Percentiles rank a stretch among this genome's conserved stretches.
These are phyloP conservation scores for Saksenaea vasiformis DNA, from an alignment of 371 early-diverging fungal species.

Conservation along the genomic window DNA sequence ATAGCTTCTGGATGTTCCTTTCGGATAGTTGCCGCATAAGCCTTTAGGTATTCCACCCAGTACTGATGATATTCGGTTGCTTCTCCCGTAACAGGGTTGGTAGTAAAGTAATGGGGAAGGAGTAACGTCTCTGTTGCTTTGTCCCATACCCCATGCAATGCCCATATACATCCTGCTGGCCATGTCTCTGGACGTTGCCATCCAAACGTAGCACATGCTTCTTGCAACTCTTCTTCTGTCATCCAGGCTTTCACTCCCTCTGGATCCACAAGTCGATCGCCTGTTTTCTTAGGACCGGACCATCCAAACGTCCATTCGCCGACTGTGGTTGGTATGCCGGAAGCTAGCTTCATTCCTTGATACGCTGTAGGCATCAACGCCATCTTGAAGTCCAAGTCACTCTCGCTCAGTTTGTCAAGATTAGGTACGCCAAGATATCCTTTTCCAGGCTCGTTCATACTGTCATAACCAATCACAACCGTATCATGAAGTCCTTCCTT, in stretches of 20 bases:
- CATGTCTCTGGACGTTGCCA: slow-evolving; percentile 48
- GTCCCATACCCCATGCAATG: slow-evolving; percentile 70
- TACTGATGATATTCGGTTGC: slow-evolving; percentile 46
- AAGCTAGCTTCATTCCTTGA: slow-evolving; percentile 66
- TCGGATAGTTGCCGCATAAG: slow-evolving; percentile 47
- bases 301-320: slow-evolving; percentile 60
- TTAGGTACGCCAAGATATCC: slow-evolving; percentile 62
- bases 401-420: slow-evolving; percentile 44
- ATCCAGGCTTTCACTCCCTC: slow-evolving; percentile 58
- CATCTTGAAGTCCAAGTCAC: slow-evolving; percentile 55
- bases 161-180: slow-evolving; percentile 70
- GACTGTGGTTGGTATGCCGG: slow-evolving; percentile 56
- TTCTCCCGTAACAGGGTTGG: slow-evolving; percentile 45
- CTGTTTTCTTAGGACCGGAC: slow-evolving; percentile 57
- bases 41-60: slow-evolving; percentile 59
- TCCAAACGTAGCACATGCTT: slow-evolving; percentile 44
- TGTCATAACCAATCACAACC: slow-evolving; percentile 74
- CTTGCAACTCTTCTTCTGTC: slow-evolving; percentile 23
- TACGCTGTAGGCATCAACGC: slow-evolving; percentile 66
- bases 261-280: slow-evolving; percentile 50
- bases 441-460: slow-evolving; percentile 74
- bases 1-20: slow-evolving; percentile 51
- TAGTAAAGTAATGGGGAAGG: slow-evolving; percentile 58
- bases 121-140: slow-evolving; percentile 28
- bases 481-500: slow-evolving; percentile 48